Conservation (phyloP, 139 green algal genomes). For the Volvox reticuliferus region DNA sequence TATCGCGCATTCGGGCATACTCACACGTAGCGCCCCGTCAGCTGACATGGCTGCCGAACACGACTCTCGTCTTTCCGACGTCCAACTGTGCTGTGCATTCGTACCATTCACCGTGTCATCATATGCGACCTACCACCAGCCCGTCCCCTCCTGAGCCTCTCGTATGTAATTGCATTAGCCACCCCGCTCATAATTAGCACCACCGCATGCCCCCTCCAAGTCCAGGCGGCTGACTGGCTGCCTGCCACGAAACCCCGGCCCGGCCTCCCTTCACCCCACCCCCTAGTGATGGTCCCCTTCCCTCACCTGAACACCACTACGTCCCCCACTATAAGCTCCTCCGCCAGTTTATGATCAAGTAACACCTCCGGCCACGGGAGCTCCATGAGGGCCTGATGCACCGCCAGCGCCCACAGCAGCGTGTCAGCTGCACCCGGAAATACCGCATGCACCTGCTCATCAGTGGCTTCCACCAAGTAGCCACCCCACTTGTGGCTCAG, state of each 20-base stretch:
- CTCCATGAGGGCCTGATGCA: slow-evolving; percentile 46
- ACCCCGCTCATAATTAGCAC: too few species aligned
- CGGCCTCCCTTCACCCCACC: not conserved
- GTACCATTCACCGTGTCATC: too few species aligned
- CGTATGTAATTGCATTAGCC: too few species aligned
- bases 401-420: slow-evolving; percentile 45
- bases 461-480: slow-evolving; percentile 51
- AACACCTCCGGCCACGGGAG: slow-evolving; percentile 39
- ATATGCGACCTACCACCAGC: too few species aligned
- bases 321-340: slow-evolving; percentile 50
- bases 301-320: slow-evolving; percentile 51
- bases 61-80: too few species aligned
- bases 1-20: too few species aligned
- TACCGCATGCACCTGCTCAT: slow-evolving; percentile 42
- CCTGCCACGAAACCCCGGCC: not conserved
- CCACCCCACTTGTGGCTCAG: slow-evolving; percentile 21
- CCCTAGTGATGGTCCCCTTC: not conserved
- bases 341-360: slow-evolving; percentile 52
- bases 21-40: too few species aligned
- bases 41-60: too few species aligned
- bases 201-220: too few species aligned
- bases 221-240: too few species aligned
- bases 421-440: slow-evolving; percentile 43
- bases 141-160: too few species aligned
- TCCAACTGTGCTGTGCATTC: too few species aligned